A percentile compares a stretch with the other conserved stretches of the same genome.
These are phyloP conservation scores for Phytophthora constricta DNA, from an alignment of 352 stramenopile genomes.

Conservation along the genomic window DNA sequence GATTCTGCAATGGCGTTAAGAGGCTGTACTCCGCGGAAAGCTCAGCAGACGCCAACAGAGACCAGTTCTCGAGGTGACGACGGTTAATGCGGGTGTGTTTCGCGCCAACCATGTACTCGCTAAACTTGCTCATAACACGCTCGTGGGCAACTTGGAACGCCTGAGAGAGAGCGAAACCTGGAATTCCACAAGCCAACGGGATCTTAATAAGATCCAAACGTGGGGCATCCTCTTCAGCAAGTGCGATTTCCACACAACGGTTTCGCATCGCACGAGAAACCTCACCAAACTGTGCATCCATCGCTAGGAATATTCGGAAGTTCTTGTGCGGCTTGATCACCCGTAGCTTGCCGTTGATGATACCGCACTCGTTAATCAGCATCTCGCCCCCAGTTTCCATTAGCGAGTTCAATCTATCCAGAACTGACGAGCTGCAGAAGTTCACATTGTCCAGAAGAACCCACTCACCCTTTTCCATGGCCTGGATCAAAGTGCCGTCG, in stretches of 20 bases:
- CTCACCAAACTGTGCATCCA: conserved; percentile 96
- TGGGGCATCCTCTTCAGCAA: conserved; percentile 56
- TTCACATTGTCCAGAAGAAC: conserved; percentile 99
- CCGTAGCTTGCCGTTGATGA: conserved; percentile 90
- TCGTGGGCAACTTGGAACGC: conserved; percentile 72
- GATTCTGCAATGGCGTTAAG: conserved; percentile 56
- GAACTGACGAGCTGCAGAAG: conserved; percentile 98
- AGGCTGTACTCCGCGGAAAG: conserved; percentile 60
- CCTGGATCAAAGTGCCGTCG: conserved; percentile 97
- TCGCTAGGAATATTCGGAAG: conserved; percentile 99
- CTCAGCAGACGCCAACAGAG: conserved; percentile 64
- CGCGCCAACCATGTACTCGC: conserved; percentile 24
- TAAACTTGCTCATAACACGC: conserved; percentile 46
- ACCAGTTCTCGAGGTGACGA: conserved; percentile 82
- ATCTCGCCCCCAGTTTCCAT: conserved; percentile 98
- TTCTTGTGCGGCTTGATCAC: conserved; percentile 97
- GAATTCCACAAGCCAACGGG: conserved; percentile 59
- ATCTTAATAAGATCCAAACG: conserved; percentile 77
- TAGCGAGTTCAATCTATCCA: conserved; percentile 99
- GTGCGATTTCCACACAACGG: conserved; percentile 97
- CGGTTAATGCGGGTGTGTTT: conserved; percentile 62
- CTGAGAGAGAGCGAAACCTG: conserved; percentile 66
- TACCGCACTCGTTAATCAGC: conserved; percentile 98
- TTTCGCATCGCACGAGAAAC: conserved; percentile 99
- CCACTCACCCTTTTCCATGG: conserved; percentile 99